Percentiles rank a stretch among this genome's conserved stretches.
phyloP scores from a whole-genome alignment of 2,329 filamentous ascomycete species.

The Cryphonectria parasitica region DNA sequence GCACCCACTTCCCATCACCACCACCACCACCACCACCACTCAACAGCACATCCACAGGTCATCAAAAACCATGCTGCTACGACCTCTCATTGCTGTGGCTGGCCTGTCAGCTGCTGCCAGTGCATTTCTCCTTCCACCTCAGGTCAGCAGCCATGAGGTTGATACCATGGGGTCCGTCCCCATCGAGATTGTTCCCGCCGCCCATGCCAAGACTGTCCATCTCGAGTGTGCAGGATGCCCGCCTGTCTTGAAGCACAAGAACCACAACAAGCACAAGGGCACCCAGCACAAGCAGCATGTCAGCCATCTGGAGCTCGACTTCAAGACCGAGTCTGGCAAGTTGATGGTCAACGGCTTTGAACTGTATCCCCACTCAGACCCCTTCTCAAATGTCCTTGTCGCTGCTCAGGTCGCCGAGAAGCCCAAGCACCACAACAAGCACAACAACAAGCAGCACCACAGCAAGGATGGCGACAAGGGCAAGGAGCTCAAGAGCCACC shows the following conservation, averaged over 20 bases:
- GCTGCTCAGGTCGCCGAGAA: conserved; percentile 50
- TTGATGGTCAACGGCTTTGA: conserved; percentile 64
- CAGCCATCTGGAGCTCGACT: conserved; percentile 56
- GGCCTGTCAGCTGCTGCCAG: conserved; percentile 41
- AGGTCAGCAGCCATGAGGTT: conserved; percentile 48
- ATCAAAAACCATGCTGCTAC: conserved; percentile 40
- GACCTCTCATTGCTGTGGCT: conserved; percentile 50
- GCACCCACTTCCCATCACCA: not conserved
- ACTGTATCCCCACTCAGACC: conserved; percentile 59
- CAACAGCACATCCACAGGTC: not conserved
- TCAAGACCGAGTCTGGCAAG: conserved; percentile 54
- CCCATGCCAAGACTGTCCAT: conserved; percentile 46
- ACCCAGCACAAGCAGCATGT: conserved; percentile 33
- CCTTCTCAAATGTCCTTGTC: conserved; percentile 47
- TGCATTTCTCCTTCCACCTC: conserved; percentile 60
- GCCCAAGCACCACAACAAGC: conserved; percentile 33
- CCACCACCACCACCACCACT: conserved; percentile 13
- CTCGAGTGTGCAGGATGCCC: conserved; percentile 60
- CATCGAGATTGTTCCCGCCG: conserved; percentile 40
- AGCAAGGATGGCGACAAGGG: conserved; percentile 30
- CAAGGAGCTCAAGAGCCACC: conserved; percentile 32
- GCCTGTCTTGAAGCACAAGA: conserved; percentile 38
- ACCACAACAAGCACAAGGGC: conserved; percentile 34
- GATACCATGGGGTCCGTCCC: conserved; percentile 47
- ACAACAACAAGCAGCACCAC: conserved; percentile 37